A percentile compares a stretch with the other conserved stretches of the same genome.
phyloP scores from a whole-genome alignment of 495 filamentous ascomycete species.

The Penicillium atrosanguineum region DNA sequence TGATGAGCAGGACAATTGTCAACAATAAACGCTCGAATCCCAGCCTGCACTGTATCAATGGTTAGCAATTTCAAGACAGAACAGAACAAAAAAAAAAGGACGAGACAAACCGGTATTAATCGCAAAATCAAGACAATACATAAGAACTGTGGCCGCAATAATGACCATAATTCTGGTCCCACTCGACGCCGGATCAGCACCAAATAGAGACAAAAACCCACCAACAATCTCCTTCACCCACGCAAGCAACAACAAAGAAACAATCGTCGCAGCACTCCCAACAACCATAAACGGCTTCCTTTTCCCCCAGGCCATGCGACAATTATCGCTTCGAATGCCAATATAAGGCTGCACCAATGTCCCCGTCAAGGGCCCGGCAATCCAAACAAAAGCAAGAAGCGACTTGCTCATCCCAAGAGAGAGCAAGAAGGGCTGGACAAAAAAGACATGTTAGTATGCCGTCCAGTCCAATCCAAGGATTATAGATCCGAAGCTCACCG shows the following conservation, averaged over 20 bases:
- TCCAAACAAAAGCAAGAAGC: conserved; percentile 91
- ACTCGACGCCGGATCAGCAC: conserved; percentile 58
- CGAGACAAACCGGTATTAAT: conserved; percentile 75
- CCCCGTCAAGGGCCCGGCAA: conserved; percentile 84
- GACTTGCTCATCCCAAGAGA: conserved; percentile 90
- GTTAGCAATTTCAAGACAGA: neutral
- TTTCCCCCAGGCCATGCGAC: conserved; percentile 75
- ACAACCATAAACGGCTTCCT: conserved; percentile 85
- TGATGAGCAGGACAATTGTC: conserved; percentile 87
- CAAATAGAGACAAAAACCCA: conserved; percentile 68
- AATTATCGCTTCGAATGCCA: conserved; percentile 86
- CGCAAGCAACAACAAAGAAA: conserved; percentile 70
- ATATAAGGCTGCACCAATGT: conserved; percentile 91
- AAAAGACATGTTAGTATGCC: neutral
- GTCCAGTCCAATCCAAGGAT: neutral
- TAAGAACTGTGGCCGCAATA: conserved; percentile 71
- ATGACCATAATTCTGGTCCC: conserved; percentile 61
- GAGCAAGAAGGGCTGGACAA: conserved; percentile 55
- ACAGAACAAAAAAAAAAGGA: neutral
- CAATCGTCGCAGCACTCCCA: conserved; percentile 68
- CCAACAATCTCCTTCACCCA: conserved; percentile 80
- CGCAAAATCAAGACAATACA: conserved; percentile 85
- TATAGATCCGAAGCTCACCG: conserved; percentile 42
- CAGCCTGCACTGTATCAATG: conserved; percentile 68
- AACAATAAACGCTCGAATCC: conserved; percentile 84